Evolutionary conservation across 2,329 filamentous ascomycete genomes (phyloP), one percentile per base, ranked within the genome.

Genomic region (Botrytis porri): DNA sequence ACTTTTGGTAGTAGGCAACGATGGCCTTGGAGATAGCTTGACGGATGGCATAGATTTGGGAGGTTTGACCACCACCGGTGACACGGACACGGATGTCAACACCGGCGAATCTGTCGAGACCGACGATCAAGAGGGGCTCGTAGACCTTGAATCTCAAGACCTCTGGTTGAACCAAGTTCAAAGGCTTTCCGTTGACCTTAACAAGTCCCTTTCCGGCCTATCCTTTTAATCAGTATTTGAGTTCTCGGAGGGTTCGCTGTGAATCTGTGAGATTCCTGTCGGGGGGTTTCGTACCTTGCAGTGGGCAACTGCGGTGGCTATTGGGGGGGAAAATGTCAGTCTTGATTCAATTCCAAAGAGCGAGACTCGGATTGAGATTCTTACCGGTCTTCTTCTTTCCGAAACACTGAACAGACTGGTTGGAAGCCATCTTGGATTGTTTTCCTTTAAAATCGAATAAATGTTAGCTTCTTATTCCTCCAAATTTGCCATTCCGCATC

Each of bases 81-180:
- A 98, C 96, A 83, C 95, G 93, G 84, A 98, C 94, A 81, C 96
- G 93, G 88, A 99, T 98, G 86, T 99, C 96, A 85, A 98, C 93
- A 83, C 92, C 89, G 83, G 93, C 90, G 88, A 97, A 97, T 88
- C 97, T 98, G 88, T 99, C 96, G 82, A 97, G 90, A 81, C 96
- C 96, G 83, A 98, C 90, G 83, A 99, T 93, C 82, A 99, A 92
- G 86, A 99, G 88, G 81, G 96, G 96, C 88, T 99, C 96, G 92
- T 99, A 99, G 87, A 98, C 95, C 93, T 98, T 98, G 92, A 97
- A 98, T 86, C 96, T 93, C 83, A 99, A 90, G 86, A 97, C 92
- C 88, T 97, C 93, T 82, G 96, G 95, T 88, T 98, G 93, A 82
- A 97, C 93, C 82, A 98, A 93, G 83, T 88, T 88, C 82, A 99